phyloP scores from a whole-genome alignment of 345 rosid genomes.

The Streptanthus diversifolius region DNA sequence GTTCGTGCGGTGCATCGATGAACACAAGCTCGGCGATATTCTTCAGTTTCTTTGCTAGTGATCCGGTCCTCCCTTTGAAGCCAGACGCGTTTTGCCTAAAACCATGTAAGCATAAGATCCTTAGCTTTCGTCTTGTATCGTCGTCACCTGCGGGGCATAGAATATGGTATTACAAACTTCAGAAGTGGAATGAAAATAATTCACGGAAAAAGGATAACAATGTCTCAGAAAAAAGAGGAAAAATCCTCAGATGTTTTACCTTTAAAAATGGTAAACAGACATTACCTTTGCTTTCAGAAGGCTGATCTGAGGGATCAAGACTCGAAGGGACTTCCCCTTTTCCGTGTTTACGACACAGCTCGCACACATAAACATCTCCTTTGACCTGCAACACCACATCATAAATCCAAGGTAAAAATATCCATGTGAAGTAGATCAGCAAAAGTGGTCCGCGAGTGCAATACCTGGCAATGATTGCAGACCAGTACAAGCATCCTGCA shows the following conservation, averaged over 20 bases:
- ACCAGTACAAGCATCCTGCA: slow-evolving; percentile 95
- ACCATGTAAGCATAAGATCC: slow-evolving; percentile 91
- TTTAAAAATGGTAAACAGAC: slow-evolving; percentile 34
- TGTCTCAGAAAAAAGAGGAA: background rate
- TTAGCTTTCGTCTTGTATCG: slow-evolving; percentile 50
- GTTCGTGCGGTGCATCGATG: slow-evolving; percentile 78
- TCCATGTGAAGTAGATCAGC: background rate
- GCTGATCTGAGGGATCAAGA: slow-evolving; percentile 29
- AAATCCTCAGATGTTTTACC: background rate
- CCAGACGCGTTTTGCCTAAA: slow-evolving; percentile 91
- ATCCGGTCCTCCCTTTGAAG: slow-evolving; percentile 91
- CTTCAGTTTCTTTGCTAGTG: slow-evolving; percentile 89
- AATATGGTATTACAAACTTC: background rate
- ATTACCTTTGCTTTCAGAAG: slow-evolving; percentile 51
- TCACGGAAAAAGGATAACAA: background rate
- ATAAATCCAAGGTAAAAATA: background rate
- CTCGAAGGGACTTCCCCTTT: slow-evolving; percentile 32
- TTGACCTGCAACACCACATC: slow-evolving; percentile 46
- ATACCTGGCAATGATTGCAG: slow-evolving; percentile 73
- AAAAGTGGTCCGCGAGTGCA: background rate
- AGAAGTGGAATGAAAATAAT: background rate
- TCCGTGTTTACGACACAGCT: slow-evolving; percentile 76
- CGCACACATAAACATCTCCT: slow-evolving; percentile 57
- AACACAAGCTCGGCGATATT: slow-evolving; percentile 70
- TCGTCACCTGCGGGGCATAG: slow-evolving; percentile 35